These are phyloP conservation scores for Pisolithus thermaeus DNA, from an alignment of 1,284 basidiomycete species.

Conservation along the genomic window DNA sequence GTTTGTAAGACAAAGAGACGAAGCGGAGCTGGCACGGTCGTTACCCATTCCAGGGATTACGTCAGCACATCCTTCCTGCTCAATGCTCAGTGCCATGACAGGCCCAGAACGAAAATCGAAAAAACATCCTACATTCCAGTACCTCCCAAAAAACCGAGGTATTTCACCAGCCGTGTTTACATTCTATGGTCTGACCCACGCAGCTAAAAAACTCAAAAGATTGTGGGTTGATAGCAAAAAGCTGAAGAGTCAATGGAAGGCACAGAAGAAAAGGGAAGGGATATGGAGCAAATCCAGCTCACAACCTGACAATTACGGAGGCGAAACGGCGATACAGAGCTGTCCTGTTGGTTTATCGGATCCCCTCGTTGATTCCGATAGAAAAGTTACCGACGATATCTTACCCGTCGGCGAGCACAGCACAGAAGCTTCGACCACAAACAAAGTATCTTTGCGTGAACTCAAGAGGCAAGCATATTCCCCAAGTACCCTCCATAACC, in stretches of 20 bases:
- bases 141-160: conserved; percentile 62
- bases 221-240: conserved; percentile 69
- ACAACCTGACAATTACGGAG: not conserved
- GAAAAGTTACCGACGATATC: not conserved
- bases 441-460: conserved; percentile 43
- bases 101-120: conserved; percentile 30
- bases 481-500: conserved; percentile 47
- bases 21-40: too few species aligned
- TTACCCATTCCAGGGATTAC: too few species aligned
- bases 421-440: conserved; percentile 3
- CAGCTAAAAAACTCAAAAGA: conserved; percentile 70
- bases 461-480: conserved; percentile 59
- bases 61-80: too few species aligned
- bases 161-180: conserved; percentile 9
- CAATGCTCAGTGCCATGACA: conserved; percentile 9
- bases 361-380: too few species aligned
- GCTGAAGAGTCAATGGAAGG: conserved; percentile 71
- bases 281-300: conserved; percentile 16
- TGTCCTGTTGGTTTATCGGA: too few species aligned
- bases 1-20: too few species aligned
- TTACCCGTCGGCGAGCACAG: conserved; percentile 5
- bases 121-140: conserved; percentile 64
- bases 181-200: not conserved
- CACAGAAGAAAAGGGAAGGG: conserved; percentile 63
- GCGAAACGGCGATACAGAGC: too few species aligned